These are phyloP conservation scores for Diaporthe helianthi DNA, from an alignment of 2,329 filamentous ascomycete genomes.

Conservation along the genomic window DNA sequence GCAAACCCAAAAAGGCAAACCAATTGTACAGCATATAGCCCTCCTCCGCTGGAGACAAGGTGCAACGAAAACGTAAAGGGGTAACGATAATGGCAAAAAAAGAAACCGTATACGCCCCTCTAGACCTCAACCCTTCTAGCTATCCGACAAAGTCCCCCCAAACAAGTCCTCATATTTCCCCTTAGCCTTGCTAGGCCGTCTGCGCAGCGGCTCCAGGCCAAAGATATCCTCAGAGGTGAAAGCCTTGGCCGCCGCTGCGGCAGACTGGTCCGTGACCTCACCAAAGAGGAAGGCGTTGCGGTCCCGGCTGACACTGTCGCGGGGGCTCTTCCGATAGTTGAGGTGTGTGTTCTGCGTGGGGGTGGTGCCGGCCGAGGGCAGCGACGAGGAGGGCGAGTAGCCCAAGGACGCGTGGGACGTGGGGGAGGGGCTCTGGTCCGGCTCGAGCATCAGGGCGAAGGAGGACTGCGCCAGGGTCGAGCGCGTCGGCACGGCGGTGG, in stretches of 20 bases:
- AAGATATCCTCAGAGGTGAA: constrained; percentile 59
- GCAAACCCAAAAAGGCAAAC: neutral
- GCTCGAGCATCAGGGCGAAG: constrained; percentile 80
- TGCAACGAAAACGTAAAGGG: neutral
- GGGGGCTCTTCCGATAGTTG: constrained; percentile 46
- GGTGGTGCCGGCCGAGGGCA: constrained; percentile 22
- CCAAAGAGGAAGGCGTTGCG: constrained; percentile 67
- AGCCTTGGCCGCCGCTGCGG: constrained; percentile 43
- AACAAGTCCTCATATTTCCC: constrained; percentile 35
- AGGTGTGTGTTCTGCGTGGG: constrained; percentile 37
- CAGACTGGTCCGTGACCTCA: constrained; percentile 50
- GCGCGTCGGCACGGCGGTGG: constrained; percentile 61
- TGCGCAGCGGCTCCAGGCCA: constrained; percentile 58
- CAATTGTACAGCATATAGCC: neutral
- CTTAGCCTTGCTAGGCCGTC: constrained; percentile 37
- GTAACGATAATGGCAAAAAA: neutral
- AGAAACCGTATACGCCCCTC: neutral
- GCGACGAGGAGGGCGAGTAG: constrained; percentile 35
- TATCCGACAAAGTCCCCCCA: constrained; percentile 26
- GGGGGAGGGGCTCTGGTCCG: constrained; percentile 36
- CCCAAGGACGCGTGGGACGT: constrained; percentile 28
- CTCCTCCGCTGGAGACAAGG: neutral
- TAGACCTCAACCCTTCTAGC: neutral
- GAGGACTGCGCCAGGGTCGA: constrained; percentile 76
- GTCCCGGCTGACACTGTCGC: constrained; percentile 56